Evolutionary conservation across 2,329 filamentous ascomycete genomes (phyloP).

Genomic region (Fusarium sp.): DNA sequence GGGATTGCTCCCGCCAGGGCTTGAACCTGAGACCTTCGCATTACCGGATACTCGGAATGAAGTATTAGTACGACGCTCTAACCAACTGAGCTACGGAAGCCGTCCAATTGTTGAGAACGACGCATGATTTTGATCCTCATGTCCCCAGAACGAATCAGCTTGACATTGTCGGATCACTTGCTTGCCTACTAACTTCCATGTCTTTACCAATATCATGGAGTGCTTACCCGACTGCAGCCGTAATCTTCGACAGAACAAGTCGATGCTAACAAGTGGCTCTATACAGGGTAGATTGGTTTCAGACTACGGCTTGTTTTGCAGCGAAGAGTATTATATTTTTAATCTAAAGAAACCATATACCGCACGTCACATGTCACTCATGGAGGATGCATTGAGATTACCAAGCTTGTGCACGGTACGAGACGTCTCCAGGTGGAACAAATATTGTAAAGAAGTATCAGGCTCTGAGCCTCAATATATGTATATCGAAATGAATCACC

Average conservation of each 20-base stretch:
- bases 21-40: slow-evolving; percentile 52
- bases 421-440: neutral
- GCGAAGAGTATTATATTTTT: neutral
- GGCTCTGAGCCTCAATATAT: neutral
- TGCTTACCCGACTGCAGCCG: neutral
- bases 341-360: neutral
- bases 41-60: slow-evolving; percentile 40
- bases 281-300: neutral
- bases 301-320: neutral
- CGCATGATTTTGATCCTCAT: accelerated
- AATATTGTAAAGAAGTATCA: neutral
- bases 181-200: neutral
- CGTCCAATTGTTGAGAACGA: slow-evolving; percentile 23
- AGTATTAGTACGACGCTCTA: slow-evolving; percentile 52
- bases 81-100: slow-evolving; percentile 52
- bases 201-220: neutral
- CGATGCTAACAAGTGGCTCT: neutral
- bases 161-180: neutral
- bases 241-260: neutral
- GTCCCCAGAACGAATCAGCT: neutral
- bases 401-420: neutral
- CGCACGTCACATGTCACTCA: neutral
- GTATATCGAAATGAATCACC: neutral
- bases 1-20: slow-evolving; percentile 49
- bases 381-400: neutral